Evolutionary conservation across 2,329 filamentous ascomycete genomes (phyloP), one percentile per base, ranked within the genome.

Genomic region (Ascochyta koolunga): DNA sequence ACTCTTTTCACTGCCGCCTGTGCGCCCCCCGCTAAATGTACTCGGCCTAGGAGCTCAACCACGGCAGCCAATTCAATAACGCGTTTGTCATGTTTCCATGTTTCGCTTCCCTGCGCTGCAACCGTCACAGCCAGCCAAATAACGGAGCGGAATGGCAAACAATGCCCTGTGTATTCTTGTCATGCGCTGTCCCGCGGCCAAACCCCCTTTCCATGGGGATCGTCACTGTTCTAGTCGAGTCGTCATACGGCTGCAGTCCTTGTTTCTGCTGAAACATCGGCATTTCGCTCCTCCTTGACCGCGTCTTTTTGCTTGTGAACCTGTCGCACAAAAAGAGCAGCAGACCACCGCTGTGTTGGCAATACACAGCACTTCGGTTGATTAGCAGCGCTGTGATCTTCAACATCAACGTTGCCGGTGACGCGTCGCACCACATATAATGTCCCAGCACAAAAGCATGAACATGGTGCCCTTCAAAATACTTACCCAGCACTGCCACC

Each of bases 361-460:
- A n/a, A 35, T 16, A 22, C 25, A 25, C 29, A 45, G 35, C 43
- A 39, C 40, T 35, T 19, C 19, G 36, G 19, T 4, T 29, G 36
- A 21, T 35, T 56, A 51, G 47, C 47, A 51, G 47, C 47, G 37
- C 16, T 41, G 24, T 37, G 35, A 44, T 53, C 43, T 45, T 37
- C 50, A 39, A 41, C 46, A 35, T 37, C 50, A 39, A 37, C 43
- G 33, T 39, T 37, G 39, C 33, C 22, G 45, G 54, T 67, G 60
- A 68, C 67, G 67, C 67, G 66, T 67, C 67, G 66, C 65, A 69
- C 68, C 64, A 68, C 66, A 69, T 65, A 69, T 57, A 62, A 67
- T 65, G 46, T 41, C 46, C 52, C 44, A 40, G 31, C 41, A n/a
- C 40, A 44, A 33, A 33, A 45, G 45, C 45, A 35, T 44, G 21